Evolutionary conservation across 2,329 filamentous ascomycete genomes (phyloP).

Genomic region (Arachnopeziza araneosa): DNA sequence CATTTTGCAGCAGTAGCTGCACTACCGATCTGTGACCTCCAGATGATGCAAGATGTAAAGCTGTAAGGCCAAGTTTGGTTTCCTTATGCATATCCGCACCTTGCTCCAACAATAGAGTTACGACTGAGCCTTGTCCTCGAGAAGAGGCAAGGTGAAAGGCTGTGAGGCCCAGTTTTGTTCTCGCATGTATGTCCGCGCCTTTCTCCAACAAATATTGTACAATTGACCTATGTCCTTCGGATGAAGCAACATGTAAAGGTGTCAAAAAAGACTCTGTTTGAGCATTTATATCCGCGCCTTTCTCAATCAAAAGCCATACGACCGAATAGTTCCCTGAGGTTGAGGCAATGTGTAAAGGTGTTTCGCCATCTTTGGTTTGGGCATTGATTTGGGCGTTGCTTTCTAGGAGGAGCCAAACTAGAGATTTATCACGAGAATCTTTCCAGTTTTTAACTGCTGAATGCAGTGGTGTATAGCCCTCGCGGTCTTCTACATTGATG

Average conservation of each 20-base stretch:
- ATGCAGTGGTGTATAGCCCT: conserved; percentile 1
- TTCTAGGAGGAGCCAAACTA: conserved; percentile 7
- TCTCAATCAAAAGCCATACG: too few relatives aligned
- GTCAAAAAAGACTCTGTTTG: conserved; percentile 1
- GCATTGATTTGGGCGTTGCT: conserved; percentile 4
- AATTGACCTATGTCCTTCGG: neutral
- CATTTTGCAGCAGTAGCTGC: neutral
- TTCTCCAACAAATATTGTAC: conserved; percentile 6
- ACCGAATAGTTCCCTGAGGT: too few relatives aligned
- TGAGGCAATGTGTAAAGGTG: too few relatives aligned
- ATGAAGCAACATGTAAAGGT: conserved; percentile 2
- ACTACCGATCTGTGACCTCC: neutral
- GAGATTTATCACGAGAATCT: neutral
- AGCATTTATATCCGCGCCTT: too few relatives aligned
- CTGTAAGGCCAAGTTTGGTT: neutral
- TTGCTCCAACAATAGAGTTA: neutral
- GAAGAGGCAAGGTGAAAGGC: neutral
- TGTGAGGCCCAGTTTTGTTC: conserved; percentile 1
- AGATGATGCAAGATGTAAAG: neutral
- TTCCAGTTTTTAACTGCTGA: conserved; percentile 1
- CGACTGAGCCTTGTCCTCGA: neutral
- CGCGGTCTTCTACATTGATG: neutral
- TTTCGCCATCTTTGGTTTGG: too few relatives aligned
- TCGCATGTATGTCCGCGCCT: neutral
- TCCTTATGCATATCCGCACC: neutral